Base-by-base conservation (phyloP, 305 asterid genomes). In the Fraxinus xanthoxyloides region DNA sequence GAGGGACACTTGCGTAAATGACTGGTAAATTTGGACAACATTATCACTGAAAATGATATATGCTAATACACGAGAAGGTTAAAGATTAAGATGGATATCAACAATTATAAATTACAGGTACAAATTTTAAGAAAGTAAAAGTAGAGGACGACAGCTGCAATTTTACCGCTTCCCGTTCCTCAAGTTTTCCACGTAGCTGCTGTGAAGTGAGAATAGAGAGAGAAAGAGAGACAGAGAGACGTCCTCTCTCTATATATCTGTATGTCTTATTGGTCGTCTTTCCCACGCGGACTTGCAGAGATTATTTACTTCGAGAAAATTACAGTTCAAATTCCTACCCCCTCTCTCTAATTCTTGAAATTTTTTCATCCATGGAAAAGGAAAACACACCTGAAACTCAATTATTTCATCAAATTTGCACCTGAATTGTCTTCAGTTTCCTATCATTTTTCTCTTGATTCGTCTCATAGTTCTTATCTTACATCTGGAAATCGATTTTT, bases 261-360 rank as follows among this genome's bases (percentile, higher is more conserved):
- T 23, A 7, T n/a, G 40, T 0, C 40, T 35, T 35, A 7, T 0
- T 21, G 12, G 81, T 84, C 84, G 81, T 78, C 82, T 79, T 77
- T 82, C 72, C 81, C 85, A 87, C 88, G 88, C 84, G 82, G 85
- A 87, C 56, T 85, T 51, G 40, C 81, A 32, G 61, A 63, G 12
- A 56, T 75, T 75, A 70, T 77, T 46, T 72, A 76, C 81, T 28
- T 72, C 30, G 73, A 30, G 73, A 65, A 65, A 63, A 26, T 8
- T 65, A 63, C 69, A 21, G 7, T 77, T 78, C 63, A 40, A 74
- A 78, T 35, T 35, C 40, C 40, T 35, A 35, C 40, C 40, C 59
- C 1, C 15, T 46, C 2, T 24, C 72, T 35, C 78, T 0, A 19
- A 23, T 38, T 81, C 51, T 31, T 48, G 1, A 0, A 15, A 19